Base-by-base conservation (phyloP, 164 flowering plant genomes). In the Aristolochia contorta region DNA sequence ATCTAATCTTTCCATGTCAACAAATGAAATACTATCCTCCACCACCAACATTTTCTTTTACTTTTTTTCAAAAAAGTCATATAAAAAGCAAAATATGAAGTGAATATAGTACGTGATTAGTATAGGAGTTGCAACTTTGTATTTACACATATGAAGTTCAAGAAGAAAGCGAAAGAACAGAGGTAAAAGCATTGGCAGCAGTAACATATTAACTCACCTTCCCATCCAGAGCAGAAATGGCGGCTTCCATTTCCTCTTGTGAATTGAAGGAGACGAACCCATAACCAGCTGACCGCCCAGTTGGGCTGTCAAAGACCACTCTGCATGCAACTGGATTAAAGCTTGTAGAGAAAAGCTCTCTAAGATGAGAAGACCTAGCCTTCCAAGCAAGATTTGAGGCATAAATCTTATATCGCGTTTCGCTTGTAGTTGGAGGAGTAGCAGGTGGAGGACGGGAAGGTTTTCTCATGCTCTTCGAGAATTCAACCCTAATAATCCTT, bases 361-460 rank as follows among this genome's bases (percentile, higher is more conserved):
- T 73, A 55, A 92, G 91, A 71, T 85, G 77, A 55, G 45, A 71
- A 46, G 93, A 74, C 64, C 96, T 80, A 45, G 61, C 90, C 80
- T 89, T 87, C 96, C 95, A 89, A 48, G 81, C 80, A 58, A 89
- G 96, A 78, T 92, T 92, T 24, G 90, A 80, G 6, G 84, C 85
- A 64, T 82, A 92, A 32, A 92, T 81, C 64, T 73, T 78, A 74
- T 89, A 75, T 32, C 75, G 78, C 32, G 90, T 83, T 72, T 85
- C 89, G 47, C 60, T 61, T 23, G 59, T 41, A 41, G 77, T 71
- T 30, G 47, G 32, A 30, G 78, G 71, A 48, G 59, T 19, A 43
- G 52, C 50, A n/a, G 10, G 25, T n/a, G 78, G 74, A 62, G 74
- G 73, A 23, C 76, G 80, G 12, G 81, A 22, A 62, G 87, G 92